phyloP scores from a whole-genome alignment of 1,284 basidiomycete genomes.

The Exobasidium cylindrosporum region DNA sequence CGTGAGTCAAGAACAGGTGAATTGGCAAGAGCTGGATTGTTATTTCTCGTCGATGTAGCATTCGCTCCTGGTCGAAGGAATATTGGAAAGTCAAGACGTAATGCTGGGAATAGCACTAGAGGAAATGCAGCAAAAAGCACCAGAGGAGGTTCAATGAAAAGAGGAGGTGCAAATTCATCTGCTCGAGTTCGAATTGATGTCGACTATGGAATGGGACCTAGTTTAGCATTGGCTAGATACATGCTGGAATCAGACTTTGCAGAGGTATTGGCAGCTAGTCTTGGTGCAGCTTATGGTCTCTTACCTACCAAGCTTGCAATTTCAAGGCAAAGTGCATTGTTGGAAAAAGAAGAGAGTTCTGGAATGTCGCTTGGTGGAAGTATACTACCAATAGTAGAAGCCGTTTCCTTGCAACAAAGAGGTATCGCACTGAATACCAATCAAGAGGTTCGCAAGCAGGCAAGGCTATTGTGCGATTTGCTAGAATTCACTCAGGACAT shows the following conservation, averaged over 20 bases:
- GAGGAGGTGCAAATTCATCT: background rate
- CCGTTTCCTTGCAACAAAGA: slow-evolving; percentile 26
- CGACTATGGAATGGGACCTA: slow-evolving; percentile 4
- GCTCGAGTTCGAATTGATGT: background rate
- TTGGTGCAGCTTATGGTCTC: slow-evolving; percentile 88
- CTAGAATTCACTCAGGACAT: slow-evolving; percentile 91
- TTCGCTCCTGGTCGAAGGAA: slow-evolving; percentile 16
- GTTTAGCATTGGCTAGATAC: slow-evolving; percentile 76
- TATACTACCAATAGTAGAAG: slow-evolving; percentile 57
- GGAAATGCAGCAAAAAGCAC: background rate
- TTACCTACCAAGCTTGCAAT: slow-evolving; percentile 76
- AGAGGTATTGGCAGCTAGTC: slow-evolving; percentile 87
- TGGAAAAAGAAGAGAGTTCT: background rate
- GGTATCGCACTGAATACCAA: slow-evolving; percentile 27
- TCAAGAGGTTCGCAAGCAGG: slow-evolving; percentile 5
- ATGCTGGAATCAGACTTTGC: slow-evolving; percentile 94
- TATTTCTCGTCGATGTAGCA: slow-evolving; percentile 83
- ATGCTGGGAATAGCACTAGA: background rate
- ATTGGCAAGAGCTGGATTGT: slow-evolving; percentile 82
- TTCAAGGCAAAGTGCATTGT: slow-evolving; percentile 5
- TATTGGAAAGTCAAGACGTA: background rate
- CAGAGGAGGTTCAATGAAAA: background rate
- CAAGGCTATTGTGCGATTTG: slow-evolving; percentile 71
- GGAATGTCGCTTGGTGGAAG: slow-evolving; percentile 31
- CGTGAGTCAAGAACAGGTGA: slow-evolving; percentile 91